Conservation (phyloP, 768 basidiomycete species). For the Sporobolomyces pararoseus region DNA sequence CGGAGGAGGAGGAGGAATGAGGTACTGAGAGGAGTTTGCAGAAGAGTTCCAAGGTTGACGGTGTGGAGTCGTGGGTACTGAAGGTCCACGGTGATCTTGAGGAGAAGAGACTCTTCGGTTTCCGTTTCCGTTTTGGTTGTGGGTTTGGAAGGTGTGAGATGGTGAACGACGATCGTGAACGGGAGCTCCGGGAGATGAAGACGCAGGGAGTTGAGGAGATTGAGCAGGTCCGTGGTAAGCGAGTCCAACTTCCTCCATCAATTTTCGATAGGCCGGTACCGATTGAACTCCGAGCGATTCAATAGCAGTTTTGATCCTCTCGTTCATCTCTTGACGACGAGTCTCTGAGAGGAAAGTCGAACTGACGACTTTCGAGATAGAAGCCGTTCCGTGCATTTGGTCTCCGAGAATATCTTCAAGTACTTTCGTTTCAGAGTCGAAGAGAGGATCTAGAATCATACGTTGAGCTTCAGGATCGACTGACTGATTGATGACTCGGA, state of each 20-base stretch:
- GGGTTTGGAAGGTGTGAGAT: too few relatives aligned
- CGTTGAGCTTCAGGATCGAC: conserved; percentile 81
- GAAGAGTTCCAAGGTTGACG: conserved; percentile 5
- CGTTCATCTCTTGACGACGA: conserved; percentile 67
- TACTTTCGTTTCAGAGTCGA: conserved; percentile 81
- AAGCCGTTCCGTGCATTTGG: conserved; percentile 72
- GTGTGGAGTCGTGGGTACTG: not conserved
- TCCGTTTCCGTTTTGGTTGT: too few relatives aligned
- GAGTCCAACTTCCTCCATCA: conserved; percentile 91
- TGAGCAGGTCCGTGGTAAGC: conserved; percentile 56
- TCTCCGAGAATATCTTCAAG: conserved; percentile 89
- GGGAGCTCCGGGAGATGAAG: not conserved
- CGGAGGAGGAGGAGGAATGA: conserved; percentile 7
- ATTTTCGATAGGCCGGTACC: conserved; percentile 87
- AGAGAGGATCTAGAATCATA: conserved; percentile 82
- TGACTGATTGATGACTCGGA: conserved; percentile 95
- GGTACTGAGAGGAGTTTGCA: not conserved
- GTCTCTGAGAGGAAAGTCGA: conserved; percentile 74
- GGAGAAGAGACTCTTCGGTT: not conserved
- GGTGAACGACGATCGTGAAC: not conserved
- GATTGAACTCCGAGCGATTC: conserved; percentile 86
- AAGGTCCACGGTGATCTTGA: not conserved
- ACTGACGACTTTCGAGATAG: conserved; percentile 85
- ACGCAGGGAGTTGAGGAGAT: not conserved
- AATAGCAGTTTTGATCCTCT: conserved; percentile 83